A percentile compares a stretch with the other conserved stretches of the same genome.
Evolutionary conservation across 805 yeast genomes (phyloP).

Genomic region (Monosporozyma aerobia): DNA sequence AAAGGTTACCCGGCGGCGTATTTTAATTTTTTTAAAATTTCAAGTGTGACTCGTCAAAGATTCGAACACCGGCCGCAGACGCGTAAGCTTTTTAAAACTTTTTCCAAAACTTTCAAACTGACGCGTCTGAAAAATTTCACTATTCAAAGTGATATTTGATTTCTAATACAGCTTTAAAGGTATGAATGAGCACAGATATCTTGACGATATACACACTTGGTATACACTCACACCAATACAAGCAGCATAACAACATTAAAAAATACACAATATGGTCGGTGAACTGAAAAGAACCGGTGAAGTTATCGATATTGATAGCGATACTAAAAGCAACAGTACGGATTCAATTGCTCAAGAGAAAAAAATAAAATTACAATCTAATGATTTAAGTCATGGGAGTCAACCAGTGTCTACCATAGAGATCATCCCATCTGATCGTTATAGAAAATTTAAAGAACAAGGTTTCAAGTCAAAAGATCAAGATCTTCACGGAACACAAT

Average conservation of each 20-base stretch:
- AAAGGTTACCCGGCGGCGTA: not conserved
- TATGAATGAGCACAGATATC: not conserved
- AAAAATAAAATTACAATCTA: slow-evolving; percentile 21
- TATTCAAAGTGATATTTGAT: not conserved
- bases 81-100: not conserved
- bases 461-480: slow-evolving; percentile 25
- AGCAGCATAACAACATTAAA: not conserved
- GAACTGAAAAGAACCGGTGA: slow-evolving; percentile 17
- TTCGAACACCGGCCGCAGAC: not conserved
- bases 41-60: not conserved
- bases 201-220: too few relatives aligned
- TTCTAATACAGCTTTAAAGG: not conserved
- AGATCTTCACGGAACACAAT: slow-evolving; percentile 15
- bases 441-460: slow-evolving; percentile 23
- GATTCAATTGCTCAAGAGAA: slow-evolving; percentile 10
- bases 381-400: slow-evolving; percentile 26
- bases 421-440: slow-evolving; percentile 26
- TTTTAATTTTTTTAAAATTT: too few relatives aligned
- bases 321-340: not conserved
- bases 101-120: not conserved
- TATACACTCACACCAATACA: not conserved
- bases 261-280: slow-evolving; percentile 1
- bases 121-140: not conserved
- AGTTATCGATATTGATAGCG: slow-evolving; percentile 7
- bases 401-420: slow-evolving; percentile 30